Evolutionary conservation across 2,329 filamentous ascomycete species (phyloP).

Genomic region (Westerdykella aurantiaca): DNA sequence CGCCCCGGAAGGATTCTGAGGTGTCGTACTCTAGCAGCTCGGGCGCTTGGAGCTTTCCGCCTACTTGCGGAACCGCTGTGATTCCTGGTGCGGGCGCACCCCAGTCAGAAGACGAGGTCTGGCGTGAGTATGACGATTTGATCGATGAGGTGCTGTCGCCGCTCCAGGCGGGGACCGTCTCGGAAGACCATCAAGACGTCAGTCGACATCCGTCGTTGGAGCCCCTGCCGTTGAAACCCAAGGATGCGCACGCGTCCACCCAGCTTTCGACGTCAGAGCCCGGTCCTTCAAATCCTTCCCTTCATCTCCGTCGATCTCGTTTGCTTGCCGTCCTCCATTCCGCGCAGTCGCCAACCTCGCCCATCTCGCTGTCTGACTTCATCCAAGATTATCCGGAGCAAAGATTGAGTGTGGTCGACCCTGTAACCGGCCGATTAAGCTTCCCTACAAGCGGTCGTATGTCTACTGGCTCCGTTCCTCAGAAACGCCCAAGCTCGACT

Average conservation of each 20-base stretch:
- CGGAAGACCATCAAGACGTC: slow-evolving; percentile 4
- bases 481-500: slow-evolving; percentile 21
- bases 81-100: slow-evolving; percentile 58
- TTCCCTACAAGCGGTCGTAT: slow-evolving; percentile 29
- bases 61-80: slow-evolving; percentile 55
- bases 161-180: slow-evolving; percentile 11
- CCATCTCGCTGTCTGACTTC: slow-evolving; percentile 51
- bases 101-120: slow-evolving; percentile 77
- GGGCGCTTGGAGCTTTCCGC: slow-evolving; percentile 52
- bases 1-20: slow-evolving; percentile 66
- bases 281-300: slow-evolving; percentile 30
- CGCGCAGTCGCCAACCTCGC: slow-evolving; percentile 46
- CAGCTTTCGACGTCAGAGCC: slow-evolving; percentile 27
- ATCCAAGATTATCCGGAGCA: slow-evolving; percentile 47
- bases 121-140: slow-evolving; percentile 90
- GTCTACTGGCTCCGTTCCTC: slow-evolving; percentile 23
- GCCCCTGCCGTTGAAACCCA: slow-evolving; percentile 24
- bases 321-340: slow-evolving; percentile 48
- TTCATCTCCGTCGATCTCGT: slow-evolving; percentile 45
- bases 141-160: slow-evolving; percentile 63
- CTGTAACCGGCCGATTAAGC: slow-evolving; percentile 35
- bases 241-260: slow-evolving; percentile 14
- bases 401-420: slow-evolving; percentile 34
- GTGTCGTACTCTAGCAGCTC: slow-evolving; percentile 62
- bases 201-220: slow-evolving; percentile 25